Evolutionary conservation across 352 stramenopile species (phyloP), one percentile per base, ranked within the genome.

Genomic region (Globisporangium nodosum): DNA sequence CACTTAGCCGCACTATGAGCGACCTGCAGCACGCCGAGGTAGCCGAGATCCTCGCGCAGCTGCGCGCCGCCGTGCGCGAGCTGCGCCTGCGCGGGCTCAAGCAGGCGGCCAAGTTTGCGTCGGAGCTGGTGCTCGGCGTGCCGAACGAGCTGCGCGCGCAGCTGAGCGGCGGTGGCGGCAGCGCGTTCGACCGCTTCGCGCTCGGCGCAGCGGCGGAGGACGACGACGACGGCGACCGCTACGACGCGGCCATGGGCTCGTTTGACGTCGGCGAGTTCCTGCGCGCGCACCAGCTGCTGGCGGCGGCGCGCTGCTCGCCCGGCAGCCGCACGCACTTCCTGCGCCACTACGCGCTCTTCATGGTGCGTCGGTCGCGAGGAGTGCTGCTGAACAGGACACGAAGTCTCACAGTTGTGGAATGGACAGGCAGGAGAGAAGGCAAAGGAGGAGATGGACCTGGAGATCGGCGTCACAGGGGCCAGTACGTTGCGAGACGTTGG

Each of bases 181-280:
- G 21, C 33, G 21, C 42, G 11, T 46, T 70, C 18, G 18, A 43
- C 11, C 50, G 45, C 40, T 49, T 42, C 35, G 52, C 58, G 18
- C 42, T 37, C 31, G 46, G 20, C 5, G 31, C 49, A 9, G 40
- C 13, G 0, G 52, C 15, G 45, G 50, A 43, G 0, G 50, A 55
- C 3, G 50, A 55, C n/a, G 24, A 40, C 7, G 66, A 66, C 33
- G 63, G 70, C 27, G 68, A 79, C 43, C 71, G 71, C 43, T 85
- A 87, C 52, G 78, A 90, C 47, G 79, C 86, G 15, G 79, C 83
- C 27, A 81, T 69, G 54, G 73, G 79, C 31, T 88, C 68, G 27
- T 86, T 93, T 48, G 85, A 93, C 33, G 60, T 76, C 45, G 72
- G 73, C 52, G 85, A 94, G 65, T 93, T 87, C 49, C 58, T 90